Base-by-base conservation (phyloP, 2,329 filamentous ascomycete genomes). In the Blumeria hordei region DNA sequence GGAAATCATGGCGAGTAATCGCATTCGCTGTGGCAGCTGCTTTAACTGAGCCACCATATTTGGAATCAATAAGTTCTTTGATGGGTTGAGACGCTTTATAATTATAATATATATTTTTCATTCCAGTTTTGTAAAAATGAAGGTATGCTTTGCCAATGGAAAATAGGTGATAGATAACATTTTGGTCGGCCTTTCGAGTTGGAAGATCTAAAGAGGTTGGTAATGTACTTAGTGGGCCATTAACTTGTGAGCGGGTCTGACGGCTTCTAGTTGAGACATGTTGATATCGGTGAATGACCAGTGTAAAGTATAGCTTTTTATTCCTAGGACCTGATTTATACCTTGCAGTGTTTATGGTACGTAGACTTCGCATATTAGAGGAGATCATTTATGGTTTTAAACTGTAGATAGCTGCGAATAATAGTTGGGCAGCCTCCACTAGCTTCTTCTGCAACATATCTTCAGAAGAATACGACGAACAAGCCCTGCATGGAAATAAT, bases 61-160 rank as follows among this genome's bases (percentile, higher is more conserved):
- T 58, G 7, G 69, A 67, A 54, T 69, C 67, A 12, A 81, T 65
- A 10, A 74, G 72, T 21, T 70, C 64, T 51, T 76, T 73, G 61
- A 74, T 59, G 5, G 63, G 55, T 6, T 66, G 68, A 0, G 71
- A 66, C 9, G 69, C 63, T 56, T 70, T 68, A 60, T 73, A 71
- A 60, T 94, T 94, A 57, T 71, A 69, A 65, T 78, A 80, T 54
- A 94, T 80, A 62, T 83, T 79, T 64, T 80, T 80, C 35, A 94
- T 69, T 16, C 88, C 90, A 0, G 78, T 74, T 69, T 92, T 94
- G 78, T 95, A 96, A 75, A 96, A 96, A 37, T 68, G 68, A 9
- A 83, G 67, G 68, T 94, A 94, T 54, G 83, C 78, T 65, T 83
- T 83, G 58, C 86, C 90, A 8, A 64, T 58, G 2, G 56, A 32